Evolutionary conservation across 2,329 filamentous ascomycete genomes (phyloP).

Genomic region (Aspergillus sp.): DNA sequence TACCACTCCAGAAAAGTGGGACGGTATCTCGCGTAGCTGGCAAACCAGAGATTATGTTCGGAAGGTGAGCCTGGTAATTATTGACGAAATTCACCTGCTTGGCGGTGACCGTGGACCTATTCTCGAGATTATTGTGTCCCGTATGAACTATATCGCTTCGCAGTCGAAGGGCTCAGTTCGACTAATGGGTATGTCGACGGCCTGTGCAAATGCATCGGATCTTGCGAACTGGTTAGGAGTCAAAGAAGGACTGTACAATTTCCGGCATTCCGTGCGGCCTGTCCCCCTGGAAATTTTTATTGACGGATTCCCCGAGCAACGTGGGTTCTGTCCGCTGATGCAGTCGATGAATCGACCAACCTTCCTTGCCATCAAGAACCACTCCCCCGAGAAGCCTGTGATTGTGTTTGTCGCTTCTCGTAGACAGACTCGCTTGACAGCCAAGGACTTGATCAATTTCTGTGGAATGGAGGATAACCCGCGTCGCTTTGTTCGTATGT

Average conservation of each 20-base stretch:
- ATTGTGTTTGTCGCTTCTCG: slow-evolving; percentile 98
- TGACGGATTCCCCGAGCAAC: slow-evolving; percentile 91
- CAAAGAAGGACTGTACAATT: slow-evolving; percentile 94
- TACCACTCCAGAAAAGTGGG: slow-evolving; percentile 99
- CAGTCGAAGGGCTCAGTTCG: slow-evolving; percentile 87
- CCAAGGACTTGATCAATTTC: slow-evolving; percentile 93
- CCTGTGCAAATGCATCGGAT: slow-evolving; percentile 92
- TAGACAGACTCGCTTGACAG: slow-evolving; percentile 89
- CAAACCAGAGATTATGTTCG: slow-evolving; percentile 95
- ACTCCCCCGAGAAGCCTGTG: slow-evolving; percentile 93
- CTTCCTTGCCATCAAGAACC: slow-evolving; percentile 92
- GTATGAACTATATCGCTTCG: slow-evolving; percentile 98
- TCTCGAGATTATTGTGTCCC: slow-evolving; percentile 88
- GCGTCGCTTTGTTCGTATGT: slow-evolving; percentile 87
- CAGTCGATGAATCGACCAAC: slow-evolving; percentile 98
- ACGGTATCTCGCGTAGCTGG: slow-evolving; percentile 98
- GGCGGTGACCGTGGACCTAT: slow-evolving; percentile 96
- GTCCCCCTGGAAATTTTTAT: slow-evolving; percentile 96
- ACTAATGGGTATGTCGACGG: slow-evolving; percentile 97
- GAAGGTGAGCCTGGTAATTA: slow-evolving; percentile 93
- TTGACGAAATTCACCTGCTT: slow-evolving; percentile 97
- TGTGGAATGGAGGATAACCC: slow-evolving; percentile 99
- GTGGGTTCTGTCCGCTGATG: slow-evolving; percentile 96
- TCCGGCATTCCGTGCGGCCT: slow-evolving; percentile 92
- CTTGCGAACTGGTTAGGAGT: slow-evolving; percentile 96